Percentiles rank a stretch among this genome's conserved stretches.
Evolutionary conservation across 345 rosid species (phyloP).

Genomic region (Moringa oleifera): DNA sequence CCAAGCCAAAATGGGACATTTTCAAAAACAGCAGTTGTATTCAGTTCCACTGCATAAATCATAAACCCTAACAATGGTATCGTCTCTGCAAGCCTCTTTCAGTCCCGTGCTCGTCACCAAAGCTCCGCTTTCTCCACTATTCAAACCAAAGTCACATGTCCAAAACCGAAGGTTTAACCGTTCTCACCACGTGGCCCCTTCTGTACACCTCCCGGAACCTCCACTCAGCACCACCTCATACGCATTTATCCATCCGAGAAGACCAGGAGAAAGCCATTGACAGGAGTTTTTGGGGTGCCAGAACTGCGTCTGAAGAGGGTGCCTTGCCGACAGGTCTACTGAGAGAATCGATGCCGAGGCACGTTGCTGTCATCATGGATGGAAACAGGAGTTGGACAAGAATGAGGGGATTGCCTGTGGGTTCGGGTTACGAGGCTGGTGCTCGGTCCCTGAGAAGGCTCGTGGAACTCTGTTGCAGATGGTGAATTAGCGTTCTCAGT

Average conservation of each 20-base stretch:
- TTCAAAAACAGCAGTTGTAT: not conserved
- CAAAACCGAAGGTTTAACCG: not conserved
- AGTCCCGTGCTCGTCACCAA: not conserved
- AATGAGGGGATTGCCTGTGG: slow-evolving; percentile 11
- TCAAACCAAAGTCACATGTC: not conserved
- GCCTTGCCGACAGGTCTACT: slow-evolving; percentile 12
- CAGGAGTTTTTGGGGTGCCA: not conserved
- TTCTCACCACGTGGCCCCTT: not conserved
- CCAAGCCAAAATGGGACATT: not conserved
- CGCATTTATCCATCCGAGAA: not conserved
- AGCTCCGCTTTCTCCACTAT: not conserved
- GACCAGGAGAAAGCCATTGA: not conserved
- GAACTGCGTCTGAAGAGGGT: not conserved
- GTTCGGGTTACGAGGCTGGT: slow-evolving; percentile 26
- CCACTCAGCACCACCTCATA: not conserved
- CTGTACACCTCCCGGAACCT: not conserved
- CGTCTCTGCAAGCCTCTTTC: not conserved
- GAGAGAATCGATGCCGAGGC: slow-evolving; percentile 21
- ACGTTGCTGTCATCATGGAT: slow-evolving; percentile 28
- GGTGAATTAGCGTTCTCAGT: slow-evolving; percentile 19
- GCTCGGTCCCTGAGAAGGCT: slow-evolving; percentile 14
- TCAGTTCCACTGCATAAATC: not conserved
- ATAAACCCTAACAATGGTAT: too few species aligned
- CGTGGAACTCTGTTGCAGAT: slow-evolving; percentile 20
- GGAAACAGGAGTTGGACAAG: slow-evolving; percentile 25